Evolutionary conservation across 2,329 filamentous ascomycete species (phyloP).

Genomic region (Curvularia spicifera): DNA sequence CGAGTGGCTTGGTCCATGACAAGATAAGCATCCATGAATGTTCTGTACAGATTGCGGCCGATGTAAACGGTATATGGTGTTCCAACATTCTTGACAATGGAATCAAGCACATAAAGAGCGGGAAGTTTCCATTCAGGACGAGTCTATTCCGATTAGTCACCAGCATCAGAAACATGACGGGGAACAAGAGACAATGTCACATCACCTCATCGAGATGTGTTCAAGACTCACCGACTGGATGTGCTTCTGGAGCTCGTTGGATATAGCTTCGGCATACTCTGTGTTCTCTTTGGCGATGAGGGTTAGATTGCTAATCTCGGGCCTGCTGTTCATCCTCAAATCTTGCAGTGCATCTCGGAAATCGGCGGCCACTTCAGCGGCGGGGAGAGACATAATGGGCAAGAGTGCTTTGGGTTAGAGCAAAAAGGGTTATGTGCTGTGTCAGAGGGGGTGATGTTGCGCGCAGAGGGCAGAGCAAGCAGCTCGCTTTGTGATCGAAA

Average conservation of each 20-base stretch:
- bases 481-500: conserved; percentile 33
- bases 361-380: conserved; percentile 91
- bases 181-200: neutral
- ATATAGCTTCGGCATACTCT: conserved; percentile 92
- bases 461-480: conserved; percentile 28
- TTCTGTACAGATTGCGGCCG: conserved; percentile 86
- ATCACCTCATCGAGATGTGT: conserved; percentile 3
- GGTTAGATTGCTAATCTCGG: conserved; percentile 96
- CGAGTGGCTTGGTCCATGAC: conserved; percentile 83
- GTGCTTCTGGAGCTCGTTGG: conserved; percentile 86
- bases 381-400: conserved; percentile 68
- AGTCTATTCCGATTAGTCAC: conserved; percentile 65
- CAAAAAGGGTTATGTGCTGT: conserved; percentile 19
- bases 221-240: conserved; percentile 83
- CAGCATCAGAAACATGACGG: neutral
- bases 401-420: conserved; percentile 36
- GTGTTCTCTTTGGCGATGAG: conserved; percentile 98
- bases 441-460: conserved; percentile 22
- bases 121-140: conserved; percentile 88
- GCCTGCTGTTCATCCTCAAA: conserved; percentile 85
- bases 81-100: conserved; percentile 97
- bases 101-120: conserved; percentile 96
- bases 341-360: conserved; percentile 94
- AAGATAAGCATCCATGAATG: conserved; percentile 96
- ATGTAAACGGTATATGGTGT: conserved; percentile 97